A percentile compares a stretch with the other conserved stretches of the same genome.
phyloP scores from a whole-genome alignment of 2,329 filamentous ascomycete genomes.

The Clonostachys solani region DNA sequence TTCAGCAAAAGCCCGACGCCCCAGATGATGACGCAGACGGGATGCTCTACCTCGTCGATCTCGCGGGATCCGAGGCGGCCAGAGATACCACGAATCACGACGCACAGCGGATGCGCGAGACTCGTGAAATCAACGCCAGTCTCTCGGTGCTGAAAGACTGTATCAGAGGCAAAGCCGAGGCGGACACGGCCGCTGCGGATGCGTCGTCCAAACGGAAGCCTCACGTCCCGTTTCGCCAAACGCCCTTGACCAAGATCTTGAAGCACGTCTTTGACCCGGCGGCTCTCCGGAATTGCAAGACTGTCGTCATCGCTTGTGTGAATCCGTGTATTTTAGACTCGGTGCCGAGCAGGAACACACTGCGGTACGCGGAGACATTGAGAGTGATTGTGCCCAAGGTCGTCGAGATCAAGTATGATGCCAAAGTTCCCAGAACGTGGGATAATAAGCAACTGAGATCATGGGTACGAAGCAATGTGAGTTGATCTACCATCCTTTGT shows the following conservation, averaged over 20 bases:
- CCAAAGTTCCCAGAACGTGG: slow-evolving; percentile 28
- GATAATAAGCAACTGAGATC: slow-evolving; percentile 25
- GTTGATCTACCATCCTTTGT: slow-evolving; percentile 4
- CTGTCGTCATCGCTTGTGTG: slow-evolving; percentile 40
- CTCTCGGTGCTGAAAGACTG: slow-evolving; percentile 47
- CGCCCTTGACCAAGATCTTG: slow-evolving; percentile 39
- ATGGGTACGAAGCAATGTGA: slow-evolving; percentile 35
- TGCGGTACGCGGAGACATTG: slow-evolving; percentile 43
- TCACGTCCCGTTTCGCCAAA: slow-evolving; percentile 40
- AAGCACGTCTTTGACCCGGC: slow-evolving; percentile 44
- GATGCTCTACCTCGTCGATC: slow-evolving; percentile 39
- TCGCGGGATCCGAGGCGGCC: slow-evolving; percentile 43
- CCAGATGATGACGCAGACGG: slow-evolving; percentile 24
- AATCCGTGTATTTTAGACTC: slow-evolving; percentile 40
- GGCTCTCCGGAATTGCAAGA: slow-evolving; percentile 29
- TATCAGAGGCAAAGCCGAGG: slow-evolving; percentile 36
- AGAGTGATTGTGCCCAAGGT: slow-evolving; percentile 26
- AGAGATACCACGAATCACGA: slow-evolving; percentile 33
- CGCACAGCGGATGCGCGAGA: slow-evolving; percentile 37
- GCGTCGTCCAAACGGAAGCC: slow-evolving; percentile 18
- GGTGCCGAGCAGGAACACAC: slow-evolving; percentile 39
- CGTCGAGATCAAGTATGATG: slow-evolving; percentile 13
- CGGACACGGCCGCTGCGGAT: slow-evolving; percentile 16
- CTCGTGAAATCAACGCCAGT: slow-evolving; percentile 41
- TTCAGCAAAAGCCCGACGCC: slow-evolving; percentile 14